Evolutionary conservation across 768 basidiomycete genomes (phyloP).

Genomic region (Cyclocybe cylindracea): DNA sequence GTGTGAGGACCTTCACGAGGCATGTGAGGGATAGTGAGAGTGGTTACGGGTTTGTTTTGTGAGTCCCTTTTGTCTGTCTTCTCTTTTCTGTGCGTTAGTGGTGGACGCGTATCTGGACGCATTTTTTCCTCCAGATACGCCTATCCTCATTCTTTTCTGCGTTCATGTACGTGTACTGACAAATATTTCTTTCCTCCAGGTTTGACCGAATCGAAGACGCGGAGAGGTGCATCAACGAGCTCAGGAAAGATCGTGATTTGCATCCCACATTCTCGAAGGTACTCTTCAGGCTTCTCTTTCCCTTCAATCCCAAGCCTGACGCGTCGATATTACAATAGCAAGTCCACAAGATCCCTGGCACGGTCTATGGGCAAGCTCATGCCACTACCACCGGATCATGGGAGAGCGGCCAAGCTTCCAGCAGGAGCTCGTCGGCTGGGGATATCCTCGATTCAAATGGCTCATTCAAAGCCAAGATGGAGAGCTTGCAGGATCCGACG

Average conservation of each 20-base stretch:
- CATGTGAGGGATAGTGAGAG: constrained; percentile 75
- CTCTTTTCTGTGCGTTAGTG: not conserved
- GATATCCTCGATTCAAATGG: constrained; percentile 26
- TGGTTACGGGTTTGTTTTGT: constrained; percentile 82
- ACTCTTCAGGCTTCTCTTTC: constrained; percentile 1
- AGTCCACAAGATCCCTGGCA: constrained; percentile 85
- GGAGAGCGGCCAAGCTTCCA: constrained; percentile 19
- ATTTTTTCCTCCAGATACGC: too few relatives aligned
- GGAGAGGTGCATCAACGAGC: constrained; percentile 69
- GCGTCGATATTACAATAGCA: constrained; percentile 28
- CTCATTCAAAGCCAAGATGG: constrained; percentile 80
- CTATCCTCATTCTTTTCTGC: not conserved
- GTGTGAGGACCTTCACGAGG: constrained; percentile 82
- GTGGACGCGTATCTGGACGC: too few relatives aligned
- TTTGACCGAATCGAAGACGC: constrained; percentile 70
- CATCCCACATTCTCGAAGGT: constrained; percentile 91
- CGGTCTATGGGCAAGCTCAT: constrained; percentile 50
- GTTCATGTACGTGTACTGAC: constrained; percentile 3
- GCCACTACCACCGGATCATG: constrained; percentile 21
- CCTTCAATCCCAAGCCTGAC: not conserved
- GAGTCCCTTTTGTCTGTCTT: constrained; percentile 26
- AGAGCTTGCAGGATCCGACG: constrained; percentile 59
- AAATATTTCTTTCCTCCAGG: constrained; percentile 33
- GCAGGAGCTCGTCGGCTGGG: constrained; percentile 3
- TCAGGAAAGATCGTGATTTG: constrained; percentile 73